These are phyloP conservation scores for Sclerotinia sclerotiorum DNA, from an alignment of 2,329 filamentous ascomycete species.

Conservation along the genomic window DNA sequence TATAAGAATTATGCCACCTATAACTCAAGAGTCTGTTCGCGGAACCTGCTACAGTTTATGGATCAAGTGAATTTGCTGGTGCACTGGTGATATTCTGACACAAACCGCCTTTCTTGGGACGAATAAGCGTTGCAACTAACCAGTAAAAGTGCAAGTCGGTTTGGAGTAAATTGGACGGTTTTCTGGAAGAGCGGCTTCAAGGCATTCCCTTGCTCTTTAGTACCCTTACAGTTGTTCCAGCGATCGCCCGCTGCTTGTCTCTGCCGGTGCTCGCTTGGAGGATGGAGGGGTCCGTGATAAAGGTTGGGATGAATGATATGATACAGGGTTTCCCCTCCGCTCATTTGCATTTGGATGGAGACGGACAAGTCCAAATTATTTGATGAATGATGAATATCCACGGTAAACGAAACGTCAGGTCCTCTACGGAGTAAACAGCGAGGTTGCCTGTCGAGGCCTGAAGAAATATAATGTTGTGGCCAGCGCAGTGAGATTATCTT, in stretches of 20 bases:
- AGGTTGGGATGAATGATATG: constrained; percentile 36
- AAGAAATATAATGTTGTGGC: constrained; percentile 21
- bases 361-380: constrained; percentile 17
- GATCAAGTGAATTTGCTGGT: constrained; percentile 25
- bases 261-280: constrained; percentile 36
- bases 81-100: constrained; percentile 22
- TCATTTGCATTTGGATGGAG: constrained; percentile 23
- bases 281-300: constrained; percentile 37
- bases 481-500: constrained; percentile 22
- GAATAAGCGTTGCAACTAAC: constrained; percentile 29
- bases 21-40: constrained; percentile 27
- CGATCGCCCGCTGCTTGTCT: constrained; percentile 37
- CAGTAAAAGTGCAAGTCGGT: constrained; percentile 23
- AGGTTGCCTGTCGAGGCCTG: constrained; percentile 19
- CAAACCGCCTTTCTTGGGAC: constrained; percentile 27
- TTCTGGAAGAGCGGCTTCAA: constrained; percentile 34
- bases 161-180: constrained; percentile 34
- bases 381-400: constrained; percentile 10
- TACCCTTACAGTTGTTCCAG: constrained; percentile 30
- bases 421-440: constrained; percentile 18
- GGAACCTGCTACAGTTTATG: constrained; percentile 26
- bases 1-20: constrained; percentile 7
- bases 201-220: constrained; percentile 22
- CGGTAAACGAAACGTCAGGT: constrained; percentile 5
- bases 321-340: constrained; percentile 32